phyloP scores from a whole-genome alignment of 1,284 basidiomycete species.

The Trametes polyzona region DNA sequence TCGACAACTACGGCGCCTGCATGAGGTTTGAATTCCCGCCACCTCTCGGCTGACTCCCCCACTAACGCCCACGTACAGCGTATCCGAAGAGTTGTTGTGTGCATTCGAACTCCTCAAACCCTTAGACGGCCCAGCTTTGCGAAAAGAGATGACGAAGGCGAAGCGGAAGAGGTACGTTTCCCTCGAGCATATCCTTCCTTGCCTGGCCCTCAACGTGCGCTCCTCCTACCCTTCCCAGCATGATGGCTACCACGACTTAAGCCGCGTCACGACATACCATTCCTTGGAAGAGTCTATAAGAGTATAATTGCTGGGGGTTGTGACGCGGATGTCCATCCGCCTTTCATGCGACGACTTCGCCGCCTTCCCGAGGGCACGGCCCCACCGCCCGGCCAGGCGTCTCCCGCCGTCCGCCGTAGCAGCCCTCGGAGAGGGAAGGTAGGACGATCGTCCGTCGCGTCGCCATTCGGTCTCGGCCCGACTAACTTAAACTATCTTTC shows the following conservation, averaged over 20 bases:
- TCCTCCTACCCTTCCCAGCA: constrained; percentile 27
- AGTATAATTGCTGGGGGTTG: constrained; percentile 34
- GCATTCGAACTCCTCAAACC: constrained; percentile 98
- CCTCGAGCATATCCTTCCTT: not conserved
- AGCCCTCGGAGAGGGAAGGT: constrained; percentile 8
- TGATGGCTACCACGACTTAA: constrained; percentile 38
- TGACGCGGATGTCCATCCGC: constrained; percentile 12
- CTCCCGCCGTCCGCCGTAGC: not conserved
- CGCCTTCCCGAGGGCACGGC: constrained; percentile 12
- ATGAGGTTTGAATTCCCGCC: constrained; percentile 67
- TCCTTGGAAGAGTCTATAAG: constrained; percentile 31
- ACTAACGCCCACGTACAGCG: constrained; percentile 52
- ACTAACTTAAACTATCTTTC: constrained; percentile 34
- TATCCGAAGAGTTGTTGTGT: constrained; percentile 96
- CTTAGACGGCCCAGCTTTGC: constrained; percentile 91
- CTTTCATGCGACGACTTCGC: constrained; percentile 2
- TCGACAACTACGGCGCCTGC: constrained; percentile 97
- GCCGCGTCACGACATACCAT: constrained; percentile 17
- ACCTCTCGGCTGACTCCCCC: constrained; percentile 6
- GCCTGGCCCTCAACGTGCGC: not conserved
- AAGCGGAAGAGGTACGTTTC: constrained; percentile 87
- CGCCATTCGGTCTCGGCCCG: constrained; percentile 9
- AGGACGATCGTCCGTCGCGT: constrained; percentile 12
- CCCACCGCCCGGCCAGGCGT: not conserved
- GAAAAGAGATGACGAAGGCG: constrained; percentile 99